Conservation (phyloP, 1,284 basidiomycete species). For the Quambalaria eucalypti region DNA sequence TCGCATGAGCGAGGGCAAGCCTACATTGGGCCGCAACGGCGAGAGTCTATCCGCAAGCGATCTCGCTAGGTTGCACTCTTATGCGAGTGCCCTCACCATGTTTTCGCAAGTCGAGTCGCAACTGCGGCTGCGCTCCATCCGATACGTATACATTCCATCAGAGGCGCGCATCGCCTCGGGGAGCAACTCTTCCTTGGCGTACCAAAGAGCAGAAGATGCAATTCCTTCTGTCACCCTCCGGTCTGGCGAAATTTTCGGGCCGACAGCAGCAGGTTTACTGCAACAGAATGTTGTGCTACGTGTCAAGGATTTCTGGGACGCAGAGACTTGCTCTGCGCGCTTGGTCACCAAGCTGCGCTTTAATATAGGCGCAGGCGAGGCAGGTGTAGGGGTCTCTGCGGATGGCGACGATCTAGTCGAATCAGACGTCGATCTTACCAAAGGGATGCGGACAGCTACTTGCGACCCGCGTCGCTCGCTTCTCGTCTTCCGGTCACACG, state of each 20-base stretch:
- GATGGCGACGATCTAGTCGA: no score
- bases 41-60: no score
- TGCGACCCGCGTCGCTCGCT: conserved; percentile 75
- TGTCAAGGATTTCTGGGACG: conserved; percentile 81
- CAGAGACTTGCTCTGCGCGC: conserved; percentile 56
- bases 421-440: no score
- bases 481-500: conserved; percentile 72
- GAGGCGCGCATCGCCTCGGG: neutral
- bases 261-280: conserved; percentile 68
- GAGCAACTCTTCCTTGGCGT: conserved; percentile 4
- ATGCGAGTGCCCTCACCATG: conserved; percentile 70
- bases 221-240: conserved; percentile 74
- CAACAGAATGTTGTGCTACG: conserved; percentile 81
- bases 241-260: conserved; percentile 67
- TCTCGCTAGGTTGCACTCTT: conserved; percentile 24
- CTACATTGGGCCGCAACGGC: no score
- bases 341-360: conserved; percentile 8
- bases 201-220: conserved; percentile 60
- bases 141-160: conserved; percentile 62
- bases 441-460: no score
- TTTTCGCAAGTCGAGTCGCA: conserved; percentile 79
- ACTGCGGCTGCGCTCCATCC: conserved; percentile 69
- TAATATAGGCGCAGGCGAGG: neutral
- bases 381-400: conserved; percentile 54
- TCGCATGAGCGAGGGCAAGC: no score